Percentiles rank a stretch among this genome's conserved stretches.
Conservation (phyloP, 148 eudicot species). For the Pouteria glomerata region DNA sequence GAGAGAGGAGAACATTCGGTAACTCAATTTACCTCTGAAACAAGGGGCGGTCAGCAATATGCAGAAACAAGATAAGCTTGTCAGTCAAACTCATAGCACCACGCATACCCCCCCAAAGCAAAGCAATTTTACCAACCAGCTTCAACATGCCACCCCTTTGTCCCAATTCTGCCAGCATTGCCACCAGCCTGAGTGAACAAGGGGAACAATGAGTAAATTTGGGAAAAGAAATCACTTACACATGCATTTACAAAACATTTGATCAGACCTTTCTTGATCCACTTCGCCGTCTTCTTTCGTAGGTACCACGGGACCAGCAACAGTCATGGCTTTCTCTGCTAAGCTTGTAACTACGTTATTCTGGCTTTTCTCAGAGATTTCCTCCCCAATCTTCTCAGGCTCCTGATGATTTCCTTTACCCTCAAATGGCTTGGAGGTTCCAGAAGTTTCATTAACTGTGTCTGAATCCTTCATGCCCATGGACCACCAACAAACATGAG, state of each 20-base stretch:
- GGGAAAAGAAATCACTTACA: background rate
- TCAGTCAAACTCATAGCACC: constrained; percentile 96
- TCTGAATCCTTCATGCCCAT: constrained; percentile 38
- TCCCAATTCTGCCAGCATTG: constrained; percentile 75
- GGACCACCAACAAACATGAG: constrained; percentile 10
- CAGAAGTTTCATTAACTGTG: constrained; percentile 22
- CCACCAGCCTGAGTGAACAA: constrained; percentile 59
- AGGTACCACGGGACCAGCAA: constrained; percentile 95
- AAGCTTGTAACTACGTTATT: constrained; percentile 62
- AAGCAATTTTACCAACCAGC: constrained; percentile 74
- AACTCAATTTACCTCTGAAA: constrained; percentile 54
- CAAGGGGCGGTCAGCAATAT: constrained; percentile 76
- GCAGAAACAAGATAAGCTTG: constrained; percentile 64
- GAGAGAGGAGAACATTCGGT: constrained; percentile 1
- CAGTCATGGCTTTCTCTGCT: constrained; percentile 95
- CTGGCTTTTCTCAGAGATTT: constrained; percentile 31
- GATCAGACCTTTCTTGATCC: constrained; percentile 79
- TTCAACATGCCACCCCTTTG: constrained; percentile 77
- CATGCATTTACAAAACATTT: background rate
- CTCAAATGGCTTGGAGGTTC: constrained; percentile 23
- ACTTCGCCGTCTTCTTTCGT: constrained; percentile 76
- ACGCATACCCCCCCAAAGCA: constrained; percentile 98
- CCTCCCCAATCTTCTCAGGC: constrained; percentile 31
- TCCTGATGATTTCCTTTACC: constrained; percentile 26
- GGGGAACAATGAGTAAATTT: constrained; percentile 1